Percentiles rank a stretch among this genome's conserved stretches.
Evolutionary conservation across 1,284 basidiomycete species (phyloP).

Genomic region (Stygiomarasmius scandens): DNA sequence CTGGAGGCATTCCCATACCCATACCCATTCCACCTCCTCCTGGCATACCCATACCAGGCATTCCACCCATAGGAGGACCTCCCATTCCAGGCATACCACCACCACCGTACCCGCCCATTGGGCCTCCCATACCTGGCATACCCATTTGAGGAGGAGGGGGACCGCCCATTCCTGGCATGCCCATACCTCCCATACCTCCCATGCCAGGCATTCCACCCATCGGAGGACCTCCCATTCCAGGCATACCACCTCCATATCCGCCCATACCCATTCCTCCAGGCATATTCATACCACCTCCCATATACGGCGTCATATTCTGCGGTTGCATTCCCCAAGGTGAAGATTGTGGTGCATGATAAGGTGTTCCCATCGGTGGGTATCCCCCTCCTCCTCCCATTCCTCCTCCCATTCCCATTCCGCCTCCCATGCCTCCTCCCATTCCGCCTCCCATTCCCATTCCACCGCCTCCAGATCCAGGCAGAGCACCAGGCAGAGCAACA

Average conservation of each 20-base stretch:
- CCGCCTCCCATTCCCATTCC: too few relatives aligned
- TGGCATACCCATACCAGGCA: slow-evolving; percentile 10
- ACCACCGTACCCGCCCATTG: too few relatives aligned
- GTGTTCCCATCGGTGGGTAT: background rate
- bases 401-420: slow-evolving; percentile 13
- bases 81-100: background rate
- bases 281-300: slow-evolving; percentile 9
- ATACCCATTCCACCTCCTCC: slow-evolving; percentile 14
- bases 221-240: background rate
- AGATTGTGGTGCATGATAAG: background rate
- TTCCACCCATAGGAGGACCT: background rate
- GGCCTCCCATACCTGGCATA: background rate
- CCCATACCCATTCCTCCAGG: slow-evolving; percentile 13
- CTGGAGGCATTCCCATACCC: slow-evolving; percentile 5
- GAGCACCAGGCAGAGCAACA: too few relatives aligned
- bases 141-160: background rate
- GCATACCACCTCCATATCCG: background rate
- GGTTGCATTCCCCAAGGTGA: background rate
- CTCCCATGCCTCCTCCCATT: background rate
- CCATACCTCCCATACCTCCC: slow-evolving; percentile 6
- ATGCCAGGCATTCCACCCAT: slow-evolving; percentile 7
- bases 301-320: slow-evolving; percentile 16
- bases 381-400: slow-evolving; percentile 20
- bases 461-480: too few relatives aligned
- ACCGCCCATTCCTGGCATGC: slow-evolving; percentile 13